These are phyloP conservation scores for Tremella fuciformis DNA, from an alignment of 768 basidiomycete species.

Conservation along the genomic window DNA sequence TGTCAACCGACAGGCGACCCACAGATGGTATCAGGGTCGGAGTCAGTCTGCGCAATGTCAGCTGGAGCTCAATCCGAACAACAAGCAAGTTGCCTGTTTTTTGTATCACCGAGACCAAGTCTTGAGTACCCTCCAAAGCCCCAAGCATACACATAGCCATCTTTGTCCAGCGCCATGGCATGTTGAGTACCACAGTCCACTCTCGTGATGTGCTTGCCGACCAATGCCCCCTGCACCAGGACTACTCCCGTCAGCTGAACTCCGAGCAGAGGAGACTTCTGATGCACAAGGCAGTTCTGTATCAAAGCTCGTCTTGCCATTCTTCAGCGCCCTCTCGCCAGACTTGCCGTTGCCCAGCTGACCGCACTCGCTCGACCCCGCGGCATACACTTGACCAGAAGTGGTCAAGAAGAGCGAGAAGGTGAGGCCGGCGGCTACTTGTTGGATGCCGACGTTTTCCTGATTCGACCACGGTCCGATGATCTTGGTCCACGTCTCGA, in stretches of 20 bases:
- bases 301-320: conserved; percentile 79
- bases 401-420: conserved; percentile 81
- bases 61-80: neutral
- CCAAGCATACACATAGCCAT: conserved; percentile 52
- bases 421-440: conserved; percentile 75
- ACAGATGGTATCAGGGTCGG: conserved; percentile 83
- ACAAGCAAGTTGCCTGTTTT: conserved; percentile 57
- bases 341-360: conserved; percentile 90
- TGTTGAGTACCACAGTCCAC: conserved; percentile 88
- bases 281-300: conserved; percentile 56
- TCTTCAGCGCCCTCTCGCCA: conserved; percentile 76
- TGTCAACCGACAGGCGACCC: conserved; percentile 10
- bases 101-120: conserved; percentile 64
- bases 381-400: conserved; percentile 78
- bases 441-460: conserved; percentile 28
- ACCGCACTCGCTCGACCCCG: conserved; percentile 88
- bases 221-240: conserved; percentile 63
- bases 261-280: conserved; percentile 2
- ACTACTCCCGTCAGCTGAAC: conserved; percentile 54
- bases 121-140: conserved; percentile 66
- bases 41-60: conserved; percentile 54
- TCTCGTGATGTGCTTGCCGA: conserved; percentile 72
- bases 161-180: conserved; percentile 71
- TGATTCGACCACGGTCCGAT: conserved; percentile 43
- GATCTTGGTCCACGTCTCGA: conserved; percentile 36